phyloP scores from a whole-genome alignment of 2,329 filamentous ascomycete genomes.

The Metarhizium anisopliae region DNA sequence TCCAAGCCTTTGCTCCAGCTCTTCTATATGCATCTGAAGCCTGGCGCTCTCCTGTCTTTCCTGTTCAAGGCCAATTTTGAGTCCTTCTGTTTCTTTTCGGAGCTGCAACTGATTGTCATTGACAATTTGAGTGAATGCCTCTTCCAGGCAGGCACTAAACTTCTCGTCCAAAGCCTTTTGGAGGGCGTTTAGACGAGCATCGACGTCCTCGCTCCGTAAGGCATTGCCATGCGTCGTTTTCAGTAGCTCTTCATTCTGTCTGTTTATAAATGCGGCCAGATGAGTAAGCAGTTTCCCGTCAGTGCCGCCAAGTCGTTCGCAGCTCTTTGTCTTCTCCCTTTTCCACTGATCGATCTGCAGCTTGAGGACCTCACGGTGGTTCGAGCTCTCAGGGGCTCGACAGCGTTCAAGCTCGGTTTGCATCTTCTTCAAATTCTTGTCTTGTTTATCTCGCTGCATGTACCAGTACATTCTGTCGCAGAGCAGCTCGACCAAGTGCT shows the following conservation, averaged over 20 bases:
- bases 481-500: conserved; percentile 12
- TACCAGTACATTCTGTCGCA: conserved; percentile 14
- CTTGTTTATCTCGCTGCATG: conserved; percentile 10
- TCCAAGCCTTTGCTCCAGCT: conserved; percentile 8
- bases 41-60: conserved; percentile 7
- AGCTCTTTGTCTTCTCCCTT: conserved; percentile 7
- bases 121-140: not conserved
- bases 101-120: not conserved
- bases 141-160: not conserved
- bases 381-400: conserved; percentile 14
- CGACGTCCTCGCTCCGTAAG: not conserved
- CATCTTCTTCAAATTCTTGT: conserved; percentile 10
- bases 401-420: conserved; percentile 10
- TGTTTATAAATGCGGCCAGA: conserved; percentile 1
- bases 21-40: conserved; percentile 17
- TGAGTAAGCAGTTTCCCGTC: conserved; percentile 6
- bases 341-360: conserved; percentile 9
- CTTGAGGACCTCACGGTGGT: conserved; percentile 11
- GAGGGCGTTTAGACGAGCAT: not conserved
- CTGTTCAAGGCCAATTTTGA: conserved; percentile 1
- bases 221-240: not conserved
- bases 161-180: not conserved
- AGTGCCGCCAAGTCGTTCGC: conserved; percentile 2
- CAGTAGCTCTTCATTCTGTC: not conserved
- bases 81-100: conserved; percentile 1